A percentile compares a stretch with the other conserved stretches of the same genome.
These are phyloP conservation scores for Austroboletus olivaceoglutinosus DNA, from an alignment of 1,284 basidiomycete genomes.

Conservation along the genomic window DNA sequence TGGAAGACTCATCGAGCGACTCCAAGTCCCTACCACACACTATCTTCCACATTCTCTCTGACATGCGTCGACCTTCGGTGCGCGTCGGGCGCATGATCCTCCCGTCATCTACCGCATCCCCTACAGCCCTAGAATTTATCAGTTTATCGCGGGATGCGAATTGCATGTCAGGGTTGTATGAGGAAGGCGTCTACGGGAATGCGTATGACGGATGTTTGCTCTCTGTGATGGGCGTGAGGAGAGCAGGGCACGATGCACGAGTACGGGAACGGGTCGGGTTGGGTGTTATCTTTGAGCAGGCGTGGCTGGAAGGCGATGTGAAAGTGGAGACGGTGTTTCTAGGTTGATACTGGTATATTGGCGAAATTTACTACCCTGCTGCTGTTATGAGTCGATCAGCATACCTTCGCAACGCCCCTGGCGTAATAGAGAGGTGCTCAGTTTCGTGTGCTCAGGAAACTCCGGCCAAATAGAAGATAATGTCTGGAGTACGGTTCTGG, in stretches of 20 bases:
- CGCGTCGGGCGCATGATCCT: slow-evolving; percentile 18
- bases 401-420: too few species aligned
- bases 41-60: slow-evolving; percentile 15
- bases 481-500: too few species aligned
- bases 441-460: too few species aligned
- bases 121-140: slow-evolving; percentile 12
- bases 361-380: too few species aligned
- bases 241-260: not conserved
- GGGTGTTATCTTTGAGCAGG: slow-evolving; percentile 12
- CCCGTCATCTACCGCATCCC: slow-evolving; percentile 11
- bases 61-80: not conserved
- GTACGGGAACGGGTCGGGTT: slow-evolving; percentile 16
- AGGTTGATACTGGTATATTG: too few species aligned
- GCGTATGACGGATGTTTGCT: slow-evolving; percentile 16
- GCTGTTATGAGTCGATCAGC: too few species aligned
- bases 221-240: slow-evolving; percentile 21
- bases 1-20: not conserved
- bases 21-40: slow-evolving; percentile 4
- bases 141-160: slow-evolving; percentile 17
- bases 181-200: slow-evolving; percentile 12
- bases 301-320: slow-evolving; percentile 9
- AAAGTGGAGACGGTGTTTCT: slow-evolving; percentile 2
- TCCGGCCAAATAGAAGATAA: too few species aligned
- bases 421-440: too few species aligned
- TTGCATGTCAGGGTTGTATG: slow-evolving; percentile 4